These are phyloP conservation scores for Mortierella antarctica DNA, from an alignment of 192 early-diverging fungal species.

Conservation along the genomic window DNA sequence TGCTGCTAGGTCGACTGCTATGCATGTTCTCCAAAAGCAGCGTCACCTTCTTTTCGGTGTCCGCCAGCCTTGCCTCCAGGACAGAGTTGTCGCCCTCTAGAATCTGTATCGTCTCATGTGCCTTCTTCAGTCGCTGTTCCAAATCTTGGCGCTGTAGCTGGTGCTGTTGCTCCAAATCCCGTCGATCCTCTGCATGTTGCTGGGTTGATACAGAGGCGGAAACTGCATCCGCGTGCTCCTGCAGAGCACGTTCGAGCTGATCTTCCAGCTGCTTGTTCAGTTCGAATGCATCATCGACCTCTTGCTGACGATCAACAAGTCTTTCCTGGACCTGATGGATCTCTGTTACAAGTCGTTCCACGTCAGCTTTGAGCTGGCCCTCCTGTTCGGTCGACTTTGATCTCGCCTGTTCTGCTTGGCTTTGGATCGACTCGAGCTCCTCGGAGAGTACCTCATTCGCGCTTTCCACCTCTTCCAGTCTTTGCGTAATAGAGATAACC, in stretches of 20 bases:
- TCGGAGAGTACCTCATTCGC: slow-evolving; percentile 31
- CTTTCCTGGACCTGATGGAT: slow-evolving; percentile 40
- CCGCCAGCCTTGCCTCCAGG: slow-evolving; percentile 25
- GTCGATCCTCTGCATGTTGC: not conserved
- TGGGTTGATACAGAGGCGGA: slow-evolving; percentile 1
- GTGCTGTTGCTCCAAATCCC: slow-evolving; percentile 21
- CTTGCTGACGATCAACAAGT: slow-evolving; percentile 15
- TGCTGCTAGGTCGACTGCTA: not conserved
- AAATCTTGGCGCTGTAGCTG: slow-evolving; percentile 31
- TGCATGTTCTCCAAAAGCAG: slow-evolving; percentile 46
- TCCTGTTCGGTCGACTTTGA: slow-evolving; percentile 13
- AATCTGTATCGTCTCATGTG: slow-evolving; percentile 17
- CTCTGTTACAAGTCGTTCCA: slow-evolving; percentile 38
- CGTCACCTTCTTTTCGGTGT: slow-evolving; percentile 44
- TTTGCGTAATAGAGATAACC: slow-evolving; percentile 35
- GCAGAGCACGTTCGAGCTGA: slow-evolving; percentile 36
- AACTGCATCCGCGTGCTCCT: slow-evolving; percentile 19
- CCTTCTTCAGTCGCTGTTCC: slow-evolving; percentile 28
- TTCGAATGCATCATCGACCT: slow-evolving; percentile 30
- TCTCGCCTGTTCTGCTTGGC: slow-evolving; percentile 10
- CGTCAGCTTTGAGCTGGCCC: slow-evolving; percentile 35
- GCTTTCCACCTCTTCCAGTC: slow-evolving; percentile 31
- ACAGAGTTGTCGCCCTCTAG: slow-evolving; percentile 39
- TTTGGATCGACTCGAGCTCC: slow-evolving; percentile 34
- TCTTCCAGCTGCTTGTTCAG: slow-evolving; percentile 42